Percentiles rank a stretch among this genome's conserved stretches.
Conservation (phyloP, 1,284 basidiomycete species). For the Trichosporon sp. region DNA sequence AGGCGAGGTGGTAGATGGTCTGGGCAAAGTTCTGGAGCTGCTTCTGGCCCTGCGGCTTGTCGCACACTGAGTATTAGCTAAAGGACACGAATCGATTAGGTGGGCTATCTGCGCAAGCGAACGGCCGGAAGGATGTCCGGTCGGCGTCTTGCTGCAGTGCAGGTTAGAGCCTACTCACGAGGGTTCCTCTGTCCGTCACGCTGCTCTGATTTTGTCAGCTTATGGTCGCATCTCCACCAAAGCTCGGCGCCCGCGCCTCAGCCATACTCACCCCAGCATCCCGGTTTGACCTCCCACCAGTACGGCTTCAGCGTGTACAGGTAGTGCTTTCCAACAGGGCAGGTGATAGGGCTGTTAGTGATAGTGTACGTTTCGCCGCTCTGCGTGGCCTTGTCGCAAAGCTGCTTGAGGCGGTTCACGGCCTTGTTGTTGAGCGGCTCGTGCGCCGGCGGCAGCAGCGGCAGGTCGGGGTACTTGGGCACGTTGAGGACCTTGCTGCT, state of each 20-base stretch:
- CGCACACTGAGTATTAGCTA: slow-evolving; percentile 20
- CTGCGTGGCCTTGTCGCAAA: slow-evolving; percentile 9
- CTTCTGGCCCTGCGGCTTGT: slow-evolving; percentile 27
- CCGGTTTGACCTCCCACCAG: slow-evolving; percentile 26
- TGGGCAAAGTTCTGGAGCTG: slow-evolving; percentile 25
- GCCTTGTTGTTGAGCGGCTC: not conserved
- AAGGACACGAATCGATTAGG: not conserved
- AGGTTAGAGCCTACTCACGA: slow-evolving; percentile 15
- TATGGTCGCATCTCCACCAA: not conserved
- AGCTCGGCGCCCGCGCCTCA: no score
- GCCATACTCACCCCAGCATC: slow-evolving; percentile 30
- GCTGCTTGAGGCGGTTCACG: slow-evolving; percentile 11
- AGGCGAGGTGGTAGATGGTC: slow-evolving; percentile 22
- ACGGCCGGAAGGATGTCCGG: not conserved
- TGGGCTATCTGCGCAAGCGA: not conserved
- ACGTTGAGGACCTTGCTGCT: not conserved
- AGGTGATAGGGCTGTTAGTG: slow-evolving; percentile 23
- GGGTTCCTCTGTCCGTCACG: slow-evolving; percentile 36
- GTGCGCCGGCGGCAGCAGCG: slow-evolving; percentile 4
- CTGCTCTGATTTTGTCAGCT: slow-evolving; percentile 19
- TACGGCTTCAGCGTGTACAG: slow-evolving; percentile 35
- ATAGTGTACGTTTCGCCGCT: slow-evolving; percentile 22
- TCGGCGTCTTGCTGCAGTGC: not conserved
- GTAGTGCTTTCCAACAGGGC: slow-evolving; percentile 27
- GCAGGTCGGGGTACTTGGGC: slow-evolving; percentile 21